Base-by-base conservation (phyloP, 306 rosid species). In the Quercus bicolor region DNA sequence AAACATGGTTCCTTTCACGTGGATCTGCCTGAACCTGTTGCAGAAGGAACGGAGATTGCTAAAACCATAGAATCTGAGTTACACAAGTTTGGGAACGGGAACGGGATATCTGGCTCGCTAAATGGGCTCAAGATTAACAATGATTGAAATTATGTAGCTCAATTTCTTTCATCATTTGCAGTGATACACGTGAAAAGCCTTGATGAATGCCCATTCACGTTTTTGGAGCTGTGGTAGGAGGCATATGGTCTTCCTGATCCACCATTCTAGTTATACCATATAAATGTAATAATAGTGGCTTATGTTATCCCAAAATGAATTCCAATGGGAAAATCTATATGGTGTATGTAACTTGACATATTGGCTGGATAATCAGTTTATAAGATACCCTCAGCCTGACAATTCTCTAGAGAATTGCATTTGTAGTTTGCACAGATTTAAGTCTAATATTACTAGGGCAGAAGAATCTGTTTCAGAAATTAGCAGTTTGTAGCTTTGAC, bases 1-100 rank as follows among this genome's bases (percentile, higher is more conserved):
- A 94, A 87, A 69, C 92, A 89, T 69, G 96, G 98, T 78, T 95
- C 98, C 11, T 91, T 90, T 79, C 98, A 92, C 66, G 98, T 91
- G 65, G 85, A 85, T 70, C 73, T 92, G 62, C 96, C 97, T 6
- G 91, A 86, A 78, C 89, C 91, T 61, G 84, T 84, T 1, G 77
- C 81, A 10, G 90, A 90, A 76, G 90, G 89, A 87, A 81, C 83
- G 8, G 84, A 76, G 76, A 83, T 90, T 26, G 90, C 86, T 68
- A 83, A 77, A 86, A 89, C 90, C 24, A 76, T 92, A 82, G 90
- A 88, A 87, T 85, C 96, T 5, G 94, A 90, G 83, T 73, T 91
- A 1, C 86, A 89, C 66, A 87, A 86, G 78, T 80, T 82, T 77
- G 92, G 80, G 64, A 89, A 85, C 1, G 80, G 84, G 69, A 80